phyloP scores from a whole-genome alignment of 1,284 basidiomycete genomes.

The Violaceomyces palustris region DNA sequence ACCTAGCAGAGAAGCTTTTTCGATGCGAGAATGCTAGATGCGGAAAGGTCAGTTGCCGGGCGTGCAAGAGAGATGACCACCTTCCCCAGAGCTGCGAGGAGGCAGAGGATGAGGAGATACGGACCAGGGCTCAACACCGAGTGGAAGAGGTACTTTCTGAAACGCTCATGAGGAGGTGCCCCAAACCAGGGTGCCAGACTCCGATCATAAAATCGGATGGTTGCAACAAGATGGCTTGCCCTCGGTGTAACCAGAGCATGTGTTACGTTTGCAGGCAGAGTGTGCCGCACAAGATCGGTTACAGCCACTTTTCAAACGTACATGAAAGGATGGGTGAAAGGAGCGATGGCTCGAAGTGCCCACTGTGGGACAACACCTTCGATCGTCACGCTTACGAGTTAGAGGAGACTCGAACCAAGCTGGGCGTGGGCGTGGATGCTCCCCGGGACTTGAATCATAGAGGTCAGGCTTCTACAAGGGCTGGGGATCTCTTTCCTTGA shows the following conservation, averaged over 20 bases:
- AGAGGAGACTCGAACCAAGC: background rate
- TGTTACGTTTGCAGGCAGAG: constrained; percentile 1
- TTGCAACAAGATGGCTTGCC: background rate
- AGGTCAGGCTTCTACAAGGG: no score
- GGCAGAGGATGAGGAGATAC: constrained; percentile 22
- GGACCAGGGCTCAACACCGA: constrained; percentile 13
- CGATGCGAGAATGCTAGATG: constrained; percentile 31
- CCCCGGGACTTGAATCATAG: no score
- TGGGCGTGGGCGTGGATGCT: no score
- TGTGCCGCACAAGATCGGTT: constrained; percentile 7
- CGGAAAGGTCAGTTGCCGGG: constrained; percentile 21
- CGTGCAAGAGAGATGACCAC: constrained; percentile 40
- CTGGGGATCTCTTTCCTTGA: no score
- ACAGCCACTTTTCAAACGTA: constrained; percentile 27
- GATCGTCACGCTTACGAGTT: constrained; percentile 9
- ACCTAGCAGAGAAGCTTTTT: constrained; percentile 32
- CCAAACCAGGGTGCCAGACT: background rate
- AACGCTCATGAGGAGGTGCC: constrained; percentile 11
- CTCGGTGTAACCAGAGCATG: background rate
- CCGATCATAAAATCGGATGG: background rate
- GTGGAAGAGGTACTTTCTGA: constrained; percentile 27
- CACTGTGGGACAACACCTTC: constrained; percentile 20
- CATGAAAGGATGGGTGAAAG: background rate
- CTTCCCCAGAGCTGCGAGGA: constrained; percentile 39
- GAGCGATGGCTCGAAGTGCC: constrained; percentile 1